These are phyloP conservation scores for Conticribra weissflogii DNA, from an alignment of 108 stramenopile genomes.

Conservation along the genomic window DNA sequence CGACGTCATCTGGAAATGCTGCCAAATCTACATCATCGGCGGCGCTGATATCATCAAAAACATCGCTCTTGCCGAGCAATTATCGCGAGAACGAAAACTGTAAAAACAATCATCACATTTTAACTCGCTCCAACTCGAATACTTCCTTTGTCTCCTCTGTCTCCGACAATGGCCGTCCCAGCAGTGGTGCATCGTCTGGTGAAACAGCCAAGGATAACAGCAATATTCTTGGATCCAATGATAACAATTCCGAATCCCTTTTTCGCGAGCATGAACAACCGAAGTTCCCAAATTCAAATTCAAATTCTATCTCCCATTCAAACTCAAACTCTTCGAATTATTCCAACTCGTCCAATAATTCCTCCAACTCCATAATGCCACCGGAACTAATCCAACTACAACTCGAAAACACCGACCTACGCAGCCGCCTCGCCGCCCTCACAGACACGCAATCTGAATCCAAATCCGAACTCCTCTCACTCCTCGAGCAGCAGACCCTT, in stretches of 20 bases:
- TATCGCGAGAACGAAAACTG: too few relatives aligned
- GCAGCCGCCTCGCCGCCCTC: slow-evolving; percentile 18
- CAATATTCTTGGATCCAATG: too few relatives aligned
- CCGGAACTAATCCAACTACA: slow-evolving; percentile 22
- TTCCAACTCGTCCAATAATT: background rate
- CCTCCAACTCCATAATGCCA: background rate
- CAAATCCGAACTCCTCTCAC: slow-evolving; percentile 22
- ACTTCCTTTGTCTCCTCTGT: background rate
- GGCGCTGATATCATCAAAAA: too few relatives aligned
- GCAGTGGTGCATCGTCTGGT: too few relatives aligned
- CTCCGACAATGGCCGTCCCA: background rate
- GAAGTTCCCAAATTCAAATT: too few relatives aligned
- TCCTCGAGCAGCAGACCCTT: slow-evolving; percentile 16
- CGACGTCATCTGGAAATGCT: background rate
- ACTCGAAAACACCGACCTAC: slow-evolving; percentile 32
- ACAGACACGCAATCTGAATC: slow-evolving; percentile 10
- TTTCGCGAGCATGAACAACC: too few relatives aligned
- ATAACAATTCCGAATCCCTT: too few relatives aligned
- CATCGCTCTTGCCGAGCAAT: too few relatives aligned
- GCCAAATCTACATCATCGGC: too few relatives aligned
- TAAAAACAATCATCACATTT: too few relatives aligned
- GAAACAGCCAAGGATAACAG: background rate
- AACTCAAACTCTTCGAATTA: too few relatives aligned
- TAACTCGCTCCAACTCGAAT: background rate
- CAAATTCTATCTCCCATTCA: too few relatives aligned